Percentiles rank a stretch among this genome's conserved stretches.
These are phyloP conservation scores for Phytophthora megakarya DNA, from an alignment of 352 stramenopile genomes.

Conservation along the genomic window DNA sequence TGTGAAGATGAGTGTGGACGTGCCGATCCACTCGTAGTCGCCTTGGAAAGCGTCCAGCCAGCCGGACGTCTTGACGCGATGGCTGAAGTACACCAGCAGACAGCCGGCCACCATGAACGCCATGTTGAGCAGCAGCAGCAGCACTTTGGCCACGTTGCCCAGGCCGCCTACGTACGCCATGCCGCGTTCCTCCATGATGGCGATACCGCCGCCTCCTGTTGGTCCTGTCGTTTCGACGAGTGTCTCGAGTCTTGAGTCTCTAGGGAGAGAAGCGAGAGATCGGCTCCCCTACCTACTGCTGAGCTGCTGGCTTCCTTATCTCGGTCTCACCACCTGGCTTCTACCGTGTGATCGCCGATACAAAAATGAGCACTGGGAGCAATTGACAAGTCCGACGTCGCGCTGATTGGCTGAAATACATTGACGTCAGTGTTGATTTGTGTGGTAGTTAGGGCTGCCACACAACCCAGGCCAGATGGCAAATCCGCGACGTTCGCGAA, in stretches of 20 bases:
- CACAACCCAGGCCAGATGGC: slow-evolving; percentile 28
- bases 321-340: slow-evolving; percentile 17
- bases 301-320: not conserved
- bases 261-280: slow-evolving; percentile 15
- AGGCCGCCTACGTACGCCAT: slow-evolving; percentile 55
- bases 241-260: slow-evolving; percentile 5
- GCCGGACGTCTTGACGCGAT: slow-evolving; percentile 62
- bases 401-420: slow-evolving; percentile 20
- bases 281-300: slow-evolving; percentile 3
- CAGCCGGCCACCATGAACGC: slow-evolving; percentile 77
- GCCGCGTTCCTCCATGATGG: slow-evolving; percentile 59
- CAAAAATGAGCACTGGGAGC: slow-evolving; percentile 19
- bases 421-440: slow-evolving; percentile 7
- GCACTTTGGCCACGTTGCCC: slow-evolving; percentile 77
- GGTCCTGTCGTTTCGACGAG: slow-evolving; percentile 16
- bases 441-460: slow-evolving; percentile 5
- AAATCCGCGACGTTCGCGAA: not conserved
- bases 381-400: slow-evolving; percentile 4
- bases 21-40: slow-evolving; percentile 70
- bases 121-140: slow-evolving; percentile 87
- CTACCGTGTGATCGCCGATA: slow-evolving; percentile 18
- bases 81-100: slow-evolving; percentile 84
- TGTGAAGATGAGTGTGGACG: slow-evolving; percentile 66
- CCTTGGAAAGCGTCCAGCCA: slow-evolving; percentile 79
- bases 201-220: slow-evolving; percentile 28